These are phyloP conservation scores for Globisporangium cederbergense DNA, from an alignment of 352 stramenopile genomes.

Conservation along the genomic window DNA sequence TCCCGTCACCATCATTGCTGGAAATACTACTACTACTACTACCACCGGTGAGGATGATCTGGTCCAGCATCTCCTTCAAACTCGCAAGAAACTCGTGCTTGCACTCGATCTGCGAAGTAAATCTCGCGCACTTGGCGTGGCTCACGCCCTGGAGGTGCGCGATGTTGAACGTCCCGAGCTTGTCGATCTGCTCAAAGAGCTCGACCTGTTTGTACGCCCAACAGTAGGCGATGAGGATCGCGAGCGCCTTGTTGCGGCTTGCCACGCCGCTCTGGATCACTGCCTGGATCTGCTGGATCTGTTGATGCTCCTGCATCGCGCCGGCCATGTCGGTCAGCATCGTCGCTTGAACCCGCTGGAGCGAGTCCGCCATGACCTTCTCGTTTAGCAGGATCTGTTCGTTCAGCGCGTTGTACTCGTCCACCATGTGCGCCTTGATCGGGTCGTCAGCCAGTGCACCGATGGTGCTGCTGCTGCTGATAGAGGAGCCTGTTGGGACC, in stretches of 20 bases:
- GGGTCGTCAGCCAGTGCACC: conserved; percentile 6
- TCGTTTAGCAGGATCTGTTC: conserved; percentile 43
- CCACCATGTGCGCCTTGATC: conserved; percentile 15
- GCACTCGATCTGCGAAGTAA: conserved; percentile 12
- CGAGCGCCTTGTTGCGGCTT: conserved; percentile 35
- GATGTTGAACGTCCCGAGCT: conserved; percentile 5
- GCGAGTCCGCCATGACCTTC: conserved; percentile 26
- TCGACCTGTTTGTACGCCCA: conserved; percentile 14
- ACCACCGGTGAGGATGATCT: not conserved
- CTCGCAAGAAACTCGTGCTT: not conserved
- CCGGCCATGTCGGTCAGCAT: conserved; percentile 23
- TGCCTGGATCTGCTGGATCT: conserved; percentile 33
- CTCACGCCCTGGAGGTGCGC: conserved; percentile 7
- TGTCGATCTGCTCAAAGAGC: conserved; percentile 8
- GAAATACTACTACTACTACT: not conserved
- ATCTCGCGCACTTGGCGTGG: conserved; percentile 14
- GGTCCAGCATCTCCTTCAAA: conserved; percentile 7
- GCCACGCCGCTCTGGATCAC: conserved; percentile 36
- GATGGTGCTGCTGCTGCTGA: conserved; percentile 3
- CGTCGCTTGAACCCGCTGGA: conserved; percentile 21
- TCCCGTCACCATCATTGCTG: not conserved
- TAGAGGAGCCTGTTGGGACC: not conserved
- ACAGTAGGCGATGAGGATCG: conserved; percentile 34
- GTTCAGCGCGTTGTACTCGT: conserved; percentile 35
- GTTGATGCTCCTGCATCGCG: conserved; percentile 27